Evolutionary conservation across 345 rosid genomes (phyloP), one percentile per base, ranked within the genome.

Genomic region (Citrus glauca): DNA sequence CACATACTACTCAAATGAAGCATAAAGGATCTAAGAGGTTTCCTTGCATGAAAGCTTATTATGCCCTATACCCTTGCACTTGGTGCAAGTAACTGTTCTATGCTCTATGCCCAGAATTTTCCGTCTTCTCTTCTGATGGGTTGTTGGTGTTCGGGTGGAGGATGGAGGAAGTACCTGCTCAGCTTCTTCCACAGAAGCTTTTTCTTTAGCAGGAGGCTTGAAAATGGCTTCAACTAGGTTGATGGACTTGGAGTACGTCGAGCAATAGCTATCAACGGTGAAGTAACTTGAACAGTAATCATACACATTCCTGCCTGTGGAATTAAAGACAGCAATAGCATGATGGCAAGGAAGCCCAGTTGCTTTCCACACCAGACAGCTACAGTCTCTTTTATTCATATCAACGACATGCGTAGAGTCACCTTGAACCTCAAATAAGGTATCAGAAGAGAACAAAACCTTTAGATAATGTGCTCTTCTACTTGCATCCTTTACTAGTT

Each of bases 351-450:
- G 97, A 20, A 93, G 82, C 28, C 97, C 94, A 0, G 87, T 89
- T 66, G 87, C 74, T 77, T 89, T 87, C 98, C 98, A 95, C 74
- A 78, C 84, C 63, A 81, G 82, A 84, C 98, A 95, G 73, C 90
- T 95, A 79, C 98, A 95, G 14, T 85, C 86, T 78, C 76, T 79
- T 78, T 87, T 90, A 37, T 78, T 72, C 37, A 91, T 77, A 83
- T 95, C 97, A 48, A 95, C 98, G 63, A 93, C 92, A 71, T 91
- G 84, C 53, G 85, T 91, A 32, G 87, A 86, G 32, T 82, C 87
- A 40, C 88, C 94, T 38, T 93, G 98, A 82, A 95, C 98, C 88
- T 95, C 98, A 28, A 93, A 92, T n/a, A 95, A 82, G 5, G 89
- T 89, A 78, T 91, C 97, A 17, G 97, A 88, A 35, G 96, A 95